These are phyloP conservation scores for Rhodotorula sp. DNA, from an alignment of 1,284 basidiomycete genomes.

Conservation along the genomic window DNA sequence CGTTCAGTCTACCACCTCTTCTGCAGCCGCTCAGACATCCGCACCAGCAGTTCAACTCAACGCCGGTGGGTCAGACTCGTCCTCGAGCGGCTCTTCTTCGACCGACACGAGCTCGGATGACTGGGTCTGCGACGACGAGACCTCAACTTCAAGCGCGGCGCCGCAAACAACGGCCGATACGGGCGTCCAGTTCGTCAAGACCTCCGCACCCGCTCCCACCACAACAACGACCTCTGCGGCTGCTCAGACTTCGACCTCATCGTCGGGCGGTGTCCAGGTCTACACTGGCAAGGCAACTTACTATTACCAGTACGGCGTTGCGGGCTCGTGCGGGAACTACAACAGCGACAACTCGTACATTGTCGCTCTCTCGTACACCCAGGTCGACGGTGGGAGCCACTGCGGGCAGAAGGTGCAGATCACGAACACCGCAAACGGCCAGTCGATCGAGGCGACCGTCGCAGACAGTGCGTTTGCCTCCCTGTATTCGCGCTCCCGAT, in stretches of 20 bases:
- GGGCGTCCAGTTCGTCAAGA: neutral
- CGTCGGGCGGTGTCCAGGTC: neutral
- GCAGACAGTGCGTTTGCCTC: conserved; percentile 6
- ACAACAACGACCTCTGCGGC: neutral
- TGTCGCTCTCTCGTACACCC: conserved; percentile 59
- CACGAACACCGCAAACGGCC: conserved; percentile 56
- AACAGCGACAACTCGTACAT: conserved; percentile 61
- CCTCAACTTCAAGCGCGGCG: neutral
- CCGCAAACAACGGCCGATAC: neutral
- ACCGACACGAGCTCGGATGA: neutral
- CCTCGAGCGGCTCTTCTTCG: neutral
- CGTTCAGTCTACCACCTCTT: neutral
- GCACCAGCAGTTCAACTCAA: neutral
- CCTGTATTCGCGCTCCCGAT: too few species aligned
- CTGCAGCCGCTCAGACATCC: neutral
- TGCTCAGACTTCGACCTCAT: neutral
- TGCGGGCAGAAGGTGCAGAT: conserved; percentile 69
- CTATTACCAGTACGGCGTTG: conserved; percentile 64
- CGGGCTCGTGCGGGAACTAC: conserved; percentile 65
- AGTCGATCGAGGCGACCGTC: conserved; percentile 58
- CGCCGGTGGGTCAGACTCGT: neutral
- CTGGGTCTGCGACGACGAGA: neutral
- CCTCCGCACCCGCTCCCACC: too few species aligned
- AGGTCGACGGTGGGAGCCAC: conserved; percentile 53
- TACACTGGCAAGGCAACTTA: conserved; percentile 53